A percentile compares a stretch with the other conserved stretches of the same genome.
phyloP scores from a whole-genome alignment of 768 basidiomycete genomes.

The Mycena filopes region DNA sequence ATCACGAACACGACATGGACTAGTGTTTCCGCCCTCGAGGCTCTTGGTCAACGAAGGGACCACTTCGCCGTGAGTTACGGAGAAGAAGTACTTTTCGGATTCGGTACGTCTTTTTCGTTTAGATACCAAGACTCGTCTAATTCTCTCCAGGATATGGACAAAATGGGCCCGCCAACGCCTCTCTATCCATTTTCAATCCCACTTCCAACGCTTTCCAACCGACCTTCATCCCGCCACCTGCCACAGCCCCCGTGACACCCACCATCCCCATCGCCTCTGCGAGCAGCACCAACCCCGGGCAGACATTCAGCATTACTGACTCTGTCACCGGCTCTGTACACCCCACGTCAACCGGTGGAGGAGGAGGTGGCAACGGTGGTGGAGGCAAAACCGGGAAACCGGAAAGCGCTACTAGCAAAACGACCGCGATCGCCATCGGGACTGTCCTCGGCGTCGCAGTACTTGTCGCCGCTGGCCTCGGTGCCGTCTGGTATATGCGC shows the following conservation, averaged over 20 bases:
- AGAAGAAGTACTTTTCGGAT: slow-evolving; percentile 76
- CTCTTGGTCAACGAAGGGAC: slow-evolving; percentile 74
- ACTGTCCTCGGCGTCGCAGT: slow-evolving; percentile 70
- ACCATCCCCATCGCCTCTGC: slow-evolving; percentile 46
- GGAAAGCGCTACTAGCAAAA: slow-evolving; percentile 32
- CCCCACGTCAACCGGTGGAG: slow-evolving; percentile 29
- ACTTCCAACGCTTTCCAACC: slow-evolving; percentile 54
- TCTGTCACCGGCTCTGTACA: slow-evolving; percentile 28
- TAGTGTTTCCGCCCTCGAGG: slow-evolving; percentile 57
- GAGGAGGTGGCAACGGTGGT: slow-evolving; percentile 17
- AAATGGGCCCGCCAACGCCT: slow-evolving; percentile 62
- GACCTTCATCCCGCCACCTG: slow-evolving; percentile 51
- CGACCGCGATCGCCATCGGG: slow-evolving; percentile 68
- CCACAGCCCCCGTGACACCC: slow-evolving; percentile 36
- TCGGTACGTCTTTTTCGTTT: slow-evolving; percentile 61
- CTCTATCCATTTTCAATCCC: slow-evolving; percentile 65
- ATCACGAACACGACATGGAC: slow-evolving; percentile 72
- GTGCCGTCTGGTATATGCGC: slow-evolving; percentile 56
- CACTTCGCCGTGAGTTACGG: slow-evolving; percentile 77
- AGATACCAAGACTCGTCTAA: neutral
- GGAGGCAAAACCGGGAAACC: slow-evolving; percentile 22
- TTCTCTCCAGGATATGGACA: slow-evolving; percentile 55
- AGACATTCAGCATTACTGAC: slow-evolving; percentile 11
- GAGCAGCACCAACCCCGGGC: slow-evolving; percentile 37
- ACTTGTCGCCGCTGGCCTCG: slow-evolving; percentile 55